These are phyloP conservation scores for Schizophyllum amplum DNA, from an alignment of 1,284 basidiomycete species.

Conservation along the genomic window DNA sequence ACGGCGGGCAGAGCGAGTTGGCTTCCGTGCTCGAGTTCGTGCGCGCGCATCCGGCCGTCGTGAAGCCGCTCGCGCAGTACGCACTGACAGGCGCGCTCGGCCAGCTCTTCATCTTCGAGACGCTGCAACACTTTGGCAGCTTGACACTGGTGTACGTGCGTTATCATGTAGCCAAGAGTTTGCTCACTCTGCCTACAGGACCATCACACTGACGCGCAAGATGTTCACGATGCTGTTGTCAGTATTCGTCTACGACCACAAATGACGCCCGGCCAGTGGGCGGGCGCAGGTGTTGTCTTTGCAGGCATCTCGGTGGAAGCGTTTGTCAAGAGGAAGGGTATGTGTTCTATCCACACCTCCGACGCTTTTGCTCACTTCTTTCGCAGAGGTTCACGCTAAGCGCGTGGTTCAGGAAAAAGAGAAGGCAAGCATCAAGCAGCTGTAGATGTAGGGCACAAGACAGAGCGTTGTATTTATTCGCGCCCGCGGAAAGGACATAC, in stretches of 20 bases:
- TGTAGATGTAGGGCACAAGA: slow-evolving; percentile 33
- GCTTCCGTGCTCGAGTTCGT: slow-evolving; percentile 71
- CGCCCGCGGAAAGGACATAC: neutral
- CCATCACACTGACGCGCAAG: slow-evolving; percentile 95
- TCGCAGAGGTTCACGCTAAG: slow-evolving; percentile 68
- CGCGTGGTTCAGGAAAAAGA: slow-evolving; percentile 73
- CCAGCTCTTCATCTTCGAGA: slow-evolving; percentile 98
- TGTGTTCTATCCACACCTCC: slow-evolving; percentile 13
- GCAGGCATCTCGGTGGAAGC: slow-evolving; percentile 92
- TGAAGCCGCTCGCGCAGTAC: slow-evolving; percentile 77
- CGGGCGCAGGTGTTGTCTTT: slow-evolving; percentile 86
- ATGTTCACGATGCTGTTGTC: slow-evolving; percentile 97
- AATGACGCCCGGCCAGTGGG: slow-evolving; percentile 84
- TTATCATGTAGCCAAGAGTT: slow-evolving; percentile 8
- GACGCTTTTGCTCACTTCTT: slow-evolving; percentile 3
- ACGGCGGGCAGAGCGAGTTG: slow-evolving; percentile 58
- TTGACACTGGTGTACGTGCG: slow-evolving; percentile 78
- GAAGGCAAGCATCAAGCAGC: slow-evolving; percentile 69
- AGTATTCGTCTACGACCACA: slow-evolving; percentile 89
- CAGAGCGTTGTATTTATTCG: neutral
- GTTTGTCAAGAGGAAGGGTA: slow-evolving; percentile 78
- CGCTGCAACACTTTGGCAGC: slow-evolving; percentile 91
- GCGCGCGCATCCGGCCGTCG: slow-evolving; percentile 68
- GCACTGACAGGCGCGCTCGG: slow-evolving; percentile 89
- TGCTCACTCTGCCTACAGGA: slow-evolving; percentile 35